Percentiles rank a stretch among this genome's conserved stretches.
Conservation (phyloP, 2,329 filamentous ascomycete species). For the Cytospora schulzeri region DNA sequence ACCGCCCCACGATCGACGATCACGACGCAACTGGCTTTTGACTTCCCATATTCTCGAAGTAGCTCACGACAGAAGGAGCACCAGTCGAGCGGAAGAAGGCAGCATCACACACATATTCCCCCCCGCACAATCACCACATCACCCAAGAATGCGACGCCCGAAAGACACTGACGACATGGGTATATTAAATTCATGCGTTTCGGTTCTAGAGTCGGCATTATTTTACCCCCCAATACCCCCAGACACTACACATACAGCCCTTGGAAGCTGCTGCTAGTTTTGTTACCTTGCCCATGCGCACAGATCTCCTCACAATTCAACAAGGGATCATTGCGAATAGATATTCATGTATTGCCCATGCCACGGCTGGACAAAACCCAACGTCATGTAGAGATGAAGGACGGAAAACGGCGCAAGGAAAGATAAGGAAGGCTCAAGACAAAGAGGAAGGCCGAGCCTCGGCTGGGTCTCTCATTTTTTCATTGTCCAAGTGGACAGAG, state of each 20-base stretch:
- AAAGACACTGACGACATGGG: slow-evolving; percentile 35
- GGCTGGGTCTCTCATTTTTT: slow-evolving; percentile 22
- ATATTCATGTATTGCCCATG: slow-evolving; percentile 29
- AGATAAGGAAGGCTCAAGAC: slow-evolving; percentile 23
- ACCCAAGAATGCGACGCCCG: slow-evolving; percentile 32
- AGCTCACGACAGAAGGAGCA: slow-evolving; percentile 10
- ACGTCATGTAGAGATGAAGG: slow-evolving; percentile 29
- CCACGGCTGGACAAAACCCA: slow-evolving; percentile 25
- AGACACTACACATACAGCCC: slow-evolving; percentile 32
- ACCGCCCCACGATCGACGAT: slow-evolving; percentile 20
- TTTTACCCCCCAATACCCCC: slow-evolving; percentile 30
- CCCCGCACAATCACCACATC: slow-evolving; percentile 23
- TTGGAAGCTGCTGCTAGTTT: slow-evolving; percentile 27
- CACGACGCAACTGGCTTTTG: slow-evolving; percentile 21
- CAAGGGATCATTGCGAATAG: slow-evolving; percentile 25
- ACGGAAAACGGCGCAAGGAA: slow-evolving; percentile 26
- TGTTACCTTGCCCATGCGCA: slow-evolving; percentile 26
- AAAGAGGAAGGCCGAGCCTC: slow-evolving; percentile 29
- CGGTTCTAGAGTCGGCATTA: slow-evolving; percentile 35
- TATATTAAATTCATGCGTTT: slow-evolving; percentile 36
- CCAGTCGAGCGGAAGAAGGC: slow-evolving; percentile 18
- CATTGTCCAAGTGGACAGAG: slow-evolving; percentile 27
- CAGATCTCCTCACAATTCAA: slow-evolving; percentile 19
- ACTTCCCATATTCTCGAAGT: not conserved
- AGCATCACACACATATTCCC: slow-evolving; percentile 19